phyloP scores from a whole-genome alignment of 805 yeast species.

The Wickerhamiella dianesei region DNA sequence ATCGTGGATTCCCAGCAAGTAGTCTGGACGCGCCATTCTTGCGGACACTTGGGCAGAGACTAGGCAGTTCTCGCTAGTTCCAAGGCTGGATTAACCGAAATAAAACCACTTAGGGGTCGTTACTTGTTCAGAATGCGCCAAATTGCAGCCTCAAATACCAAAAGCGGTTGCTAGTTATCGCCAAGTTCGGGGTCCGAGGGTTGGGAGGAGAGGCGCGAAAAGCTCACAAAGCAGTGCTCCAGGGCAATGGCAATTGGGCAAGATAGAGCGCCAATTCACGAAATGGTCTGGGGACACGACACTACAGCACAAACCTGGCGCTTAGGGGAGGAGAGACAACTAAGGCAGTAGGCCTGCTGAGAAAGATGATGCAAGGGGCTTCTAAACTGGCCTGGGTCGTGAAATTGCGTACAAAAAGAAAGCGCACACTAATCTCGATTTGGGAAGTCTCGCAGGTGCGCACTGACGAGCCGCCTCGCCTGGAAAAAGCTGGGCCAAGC shows the following conservation, averaged over 20 bases:
- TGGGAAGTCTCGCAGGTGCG: background rate
- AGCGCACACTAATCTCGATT: background rate
- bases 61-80: background rate
- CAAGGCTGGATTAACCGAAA: too few species aligned
- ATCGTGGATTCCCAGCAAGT: conserved; percentile 59
- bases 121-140: background rate
- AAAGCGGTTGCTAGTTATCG: too few species aligned
- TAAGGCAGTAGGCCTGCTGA: background rate
- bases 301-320: too few species aligned
- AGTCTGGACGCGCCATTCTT: conserved; percentile 12
- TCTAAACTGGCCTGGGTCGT: too few species aligned
- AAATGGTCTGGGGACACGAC: too few species aligned
- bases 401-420: background rate
- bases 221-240: background rate
- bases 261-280: too few species aligned
- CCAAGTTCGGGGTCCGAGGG: too few species aligned
- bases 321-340: too few species aligned
- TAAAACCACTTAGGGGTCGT: too few species aligned
- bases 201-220: background rate
- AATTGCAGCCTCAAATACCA: too few species aligned
- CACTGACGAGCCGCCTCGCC: background rate
- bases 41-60: background rate
- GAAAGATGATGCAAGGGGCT: background rate
- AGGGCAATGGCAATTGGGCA: background rate
- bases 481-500: too few species aligned